phyloP scores from a whole-genome alignment of 2,329 filamentous ascomycete species.

The Penicillium frequentans region DNA sequence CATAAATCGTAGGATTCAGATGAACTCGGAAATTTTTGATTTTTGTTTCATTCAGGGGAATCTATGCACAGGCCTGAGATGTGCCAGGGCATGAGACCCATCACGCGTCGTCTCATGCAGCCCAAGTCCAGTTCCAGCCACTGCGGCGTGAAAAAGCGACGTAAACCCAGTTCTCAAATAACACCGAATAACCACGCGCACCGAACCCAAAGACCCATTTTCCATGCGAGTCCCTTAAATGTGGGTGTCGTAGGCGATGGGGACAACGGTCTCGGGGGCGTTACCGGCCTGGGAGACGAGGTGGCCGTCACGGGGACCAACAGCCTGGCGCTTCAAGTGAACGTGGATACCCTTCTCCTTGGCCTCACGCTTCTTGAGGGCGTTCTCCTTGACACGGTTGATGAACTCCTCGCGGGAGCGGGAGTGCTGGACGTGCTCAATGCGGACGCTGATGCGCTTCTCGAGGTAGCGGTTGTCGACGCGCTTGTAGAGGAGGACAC shows the following conservation, averaged over 20 bases:
- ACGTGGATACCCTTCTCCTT: slow-evolving; percentile 85
- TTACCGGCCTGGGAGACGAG: slow-evolving; percentile 79
- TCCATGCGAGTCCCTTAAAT: slow-evolving; percentile 65
- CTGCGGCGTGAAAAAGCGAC: slow-evolving; percentile 30
- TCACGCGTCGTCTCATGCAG: slow-evolving; percentile 40
- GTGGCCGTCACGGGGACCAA: slow-evolving; percentile 74
- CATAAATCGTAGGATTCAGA: not conserved
- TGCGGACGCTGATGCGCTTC: slow-evolving; percentile 99
- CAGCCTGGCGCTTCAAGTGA: slow-evolving; percentile 89
- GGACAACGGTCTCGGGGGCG: slow-evolving; percentile 85
- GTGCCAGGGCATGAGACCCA: slow-evolving; percentile 41
- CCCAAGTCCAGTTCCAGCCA: slow-evolving; percentile 31
- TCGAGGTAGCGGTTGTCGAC: slow-evolving; percentile 99
- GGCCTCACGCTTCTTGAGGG: slow-evolving; percentile 86
- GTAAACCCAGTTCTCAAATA: slow-evolving; percentile 31
- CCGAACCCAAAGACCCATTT: slow-evolving; percentile 29
- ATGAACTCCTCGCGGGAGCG: slow-evolving; percentile 97
- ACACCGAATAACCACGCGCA: slow-evolving; percentile 41
- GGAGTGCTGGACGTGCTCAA: slow-evolving; percentile 95
- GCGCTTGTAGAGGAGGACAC: slow-evolving; percentile 99
- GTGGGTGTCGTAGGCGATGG: slow-evolving; percentile 95
- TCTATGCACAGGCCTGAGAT: slow-evolving; percentile 43
- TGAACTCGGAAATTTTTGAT: slow-evolving; percentile 38
- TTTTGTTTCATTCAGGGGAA: slow-evolving; percentile 46
- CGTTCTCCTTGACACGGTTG: slow-evolving; percentile 94